Conservation (phyloP, 2,329 filamentous ascomycete genomes). For the Trichoderma hamatum region DNA sequence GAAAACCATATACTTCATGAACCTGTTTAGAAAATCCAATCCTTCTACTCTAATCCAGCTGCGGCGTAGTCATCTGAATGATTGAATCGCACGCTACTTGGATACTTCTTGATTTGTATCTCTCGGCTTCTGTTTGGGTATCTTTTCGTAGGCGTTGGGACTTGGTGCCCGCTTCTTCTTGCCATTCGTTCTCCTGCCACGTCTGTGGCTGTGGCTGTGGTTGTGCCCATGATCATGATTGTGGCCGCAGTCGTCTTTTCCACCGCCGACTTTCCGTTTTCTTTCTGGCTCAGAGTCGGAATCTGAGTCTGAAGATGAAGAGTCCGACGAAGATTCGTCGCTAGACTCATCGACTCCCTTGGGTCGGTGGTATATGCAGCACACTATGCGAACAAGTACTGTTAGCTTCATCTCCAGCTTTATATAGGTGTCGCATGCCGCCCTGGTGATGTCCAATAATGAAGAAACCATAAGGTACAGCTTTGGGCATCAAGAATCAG, state of each 20-base stretch:
- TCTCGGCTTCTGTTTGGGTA: constrained; percentile 54
- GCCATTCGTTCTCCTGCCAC: constrained; percentile 36
- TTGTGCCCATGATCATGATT: constrained; percentile 39
- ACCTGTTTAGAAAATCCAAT: background rate
- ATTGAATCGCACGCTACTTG: background rate
- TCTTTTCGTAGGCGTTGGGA: constrained; percentile 81
- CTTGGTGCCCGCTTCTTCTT: constrained; percentile 58
- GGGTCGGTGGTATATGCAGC: constrained; percentile 95
- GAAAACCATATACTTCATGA: background rate
- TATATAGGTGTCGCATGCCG: too few species aligned
- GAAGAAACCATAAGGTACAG: background rate
- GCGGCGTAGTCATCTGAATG: background rate
- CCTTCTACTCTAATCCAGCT: background rate
- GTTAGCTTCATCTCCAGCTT: background rate
- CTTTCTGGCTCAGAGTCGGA: constrained; percentile 45
- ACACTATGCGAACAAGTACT: constrained; percentile 62
- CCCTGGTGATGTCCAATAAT: background rate
- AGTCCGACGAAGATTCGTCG: constrained; percentile 56
- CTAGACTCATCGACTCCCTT: constrained; percentile 82
- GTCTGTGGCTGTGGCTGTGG: constrained; percentile 32
- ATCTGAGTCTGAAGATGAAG: constrained; percentile 60
- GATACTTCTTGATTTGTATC: background rate
- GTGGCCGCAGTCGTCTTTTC: constrained; percentile 37
- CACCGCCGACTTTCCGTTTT: constrained; percentile 47
- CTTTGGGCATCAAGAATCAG: background rate